phyloP scores from a whole-genome alignment of 2,329 filamentous ascomycete genomes.

The Drechslerella dactyloides region DNA sequence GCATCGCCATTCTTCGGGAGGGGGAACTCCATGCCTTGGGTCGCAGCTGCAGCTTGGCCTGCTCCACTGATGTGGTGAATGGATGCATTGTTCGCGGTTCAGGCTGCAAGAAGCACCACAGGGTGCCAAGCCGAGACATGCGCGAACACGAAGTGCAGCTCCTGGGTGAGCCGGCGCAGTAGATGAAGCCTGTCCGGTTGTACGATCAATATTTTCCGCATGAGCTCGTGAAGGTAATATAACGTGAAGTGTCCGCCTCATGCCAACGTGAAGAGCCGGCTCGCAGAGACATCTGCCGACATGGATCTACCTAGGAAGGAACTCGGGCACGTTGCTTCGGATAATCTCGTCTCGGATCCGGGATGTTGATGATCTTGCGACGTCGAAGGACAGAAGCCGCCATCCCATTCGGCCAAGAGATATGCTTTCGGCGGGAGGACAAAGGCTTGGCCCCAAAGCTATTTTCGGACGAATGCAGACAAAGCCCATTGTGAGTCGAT shows the following conservation, averaged over 20 bases:
- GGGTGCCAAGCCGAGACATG: background rate
- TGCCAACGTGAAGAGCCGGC: background rate
- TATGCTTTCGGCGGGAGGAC: too few relatives aligned
- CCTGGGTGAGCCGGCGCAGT: slow-evolving; percentile 1
- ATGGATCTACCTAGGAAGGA: background rate
- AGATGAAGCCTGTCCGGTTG: background rate
- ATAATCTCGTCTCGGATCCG: slow-evolving; percentile 14
- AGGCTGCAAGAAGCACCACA: slow-evolving; percentile 1
- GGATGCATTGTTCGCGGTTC: slow-evolving; percentile 1
- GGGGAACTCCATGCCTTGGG: slow-evolving; percentile 31
- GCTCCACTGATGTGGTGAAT: background rate
- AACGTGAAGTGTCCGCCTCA: background rate
- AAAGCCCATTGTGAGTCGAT: background rate
- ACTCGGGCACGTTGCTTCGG: slow-evolving; percentile 21
- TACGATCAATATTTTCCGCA: background rate
- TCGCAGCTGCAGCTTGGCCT: slow-evolving; percentile 18
- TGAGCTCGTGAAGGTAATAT: background rate
- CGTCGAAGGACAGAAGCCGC: background rate
- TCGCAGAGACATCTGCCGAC: background rate
- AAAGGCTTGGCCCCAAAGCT: too few relatives aligned
- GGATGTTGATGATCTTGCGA: background rate
- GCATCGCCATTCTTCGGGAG: slow-evolving; percentile 8
- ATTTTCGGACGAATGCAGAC: slow-evolving; percentile 33
- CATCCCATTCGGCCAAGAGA: too few relatives aligned
- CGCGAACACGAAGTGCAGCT: background rate